These are phyloP conservation scores for Kluyveromyces siamensis DNA, from an alignment of 805 yeast species.

Conservation along the genomic window DNA sequence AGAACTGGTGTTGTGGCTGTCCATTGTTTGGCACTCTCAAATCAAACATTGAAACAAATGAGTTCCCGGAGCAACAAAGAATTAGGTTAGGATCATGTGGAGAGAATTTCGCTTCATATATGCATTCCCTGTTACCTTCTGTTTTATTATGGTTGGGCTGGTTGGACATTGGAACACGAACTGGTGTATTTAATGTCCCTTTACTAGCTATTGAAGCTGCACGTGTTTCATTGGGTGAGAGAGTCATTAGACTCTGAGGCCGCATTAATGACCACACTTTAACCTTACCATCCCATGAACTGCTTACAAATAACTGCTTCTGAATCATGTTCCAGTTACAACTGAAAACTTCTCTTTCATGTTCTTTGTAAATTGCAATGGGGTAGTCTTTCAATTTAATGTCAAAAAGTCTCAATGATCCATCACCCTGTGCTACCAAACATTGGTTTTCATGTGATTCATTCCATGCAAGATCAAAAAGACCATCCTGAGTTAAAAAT, in stretches of 20 bases:
- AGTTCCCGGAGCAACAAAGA: slow-evolving; percentile 62
- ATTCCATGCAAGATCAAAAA: slow-evolving; percentile 84
- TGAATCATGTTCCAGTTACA: slow-evolving; percentile 67
- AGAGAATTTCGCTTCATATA: slow-evolving; percentile 72
- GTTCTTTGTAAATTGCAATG: slow-evolving; percentile 68
- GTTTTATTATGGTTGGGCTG: slow-evolving; percentile 27
- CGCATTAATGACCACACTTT: slow-evolving; percentile 70
- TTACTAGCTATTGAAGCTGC: slow-evolving; percentile 5
- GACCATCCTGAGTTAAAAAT: slow-evolving; percentile 90
- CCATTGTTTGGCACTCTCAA: slow-evolving; percentile 57
- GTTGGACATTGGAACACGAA: slow-evolving; percentile 30
- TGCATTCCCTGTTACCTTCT: slow-evolving; percentile 42
- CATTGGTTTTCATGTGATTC: slow-evolving; percentile 85
- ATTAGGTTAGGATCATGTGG: slow-evolving; percentile 74
- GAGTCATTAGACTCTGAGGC: slow-evolving; percentile 45
- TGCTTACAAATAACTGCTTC: slow-evolving; percentile 58
- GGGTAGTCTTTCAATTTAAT: slow-evolving; percentile 58
- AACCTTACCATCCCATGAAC: slow-evolving; percentile 90
- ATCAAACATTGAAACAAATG: slow-evolving; percentile 77
- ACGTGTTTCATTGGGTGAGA: slow-evolving; percentile 30
- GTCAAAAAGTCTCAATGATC: slow-evolving; percentile 77
- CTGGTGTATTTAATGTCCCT: slow-evolving; percentile 13
- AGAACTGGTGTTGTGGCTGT: slow-evolving; percentile 40
- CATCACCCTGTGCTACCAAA: slow-evolving; percentile 82
- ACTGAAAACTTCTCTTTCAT: slow-evolving; percentile 63